These are phyloP conservation scores for Phytophthora fragariae DNA, from an alignment of 352 stramenopile species.

Conservation along the genomic window DNA sequence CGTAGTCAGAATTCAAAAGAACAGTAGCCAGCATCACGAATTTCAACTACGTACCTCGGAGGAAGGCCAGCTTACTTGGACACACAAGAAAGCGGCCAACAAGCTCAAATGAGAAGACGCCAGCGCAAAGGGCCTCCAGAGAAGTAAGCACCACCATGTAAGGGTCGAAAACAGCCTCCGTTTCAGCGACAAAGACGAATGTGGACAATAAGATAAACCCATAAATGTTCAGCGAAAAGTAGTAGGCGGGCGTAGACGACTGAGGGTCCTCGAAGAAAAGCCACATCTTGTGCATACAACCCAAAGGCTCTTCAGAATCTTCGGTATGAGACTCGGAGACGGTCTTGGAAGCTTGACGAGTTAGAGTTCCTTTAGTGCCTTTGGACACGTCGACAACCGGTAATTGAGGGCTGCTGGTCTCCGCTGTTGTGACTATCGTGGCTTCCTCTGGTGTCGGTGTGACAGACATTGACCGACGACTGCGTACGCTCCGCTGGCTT, in stretches of 20 bases:
- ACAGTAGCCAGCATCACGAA: background rate
- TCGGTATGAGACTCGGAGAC: slow-evolving; percentile 7
- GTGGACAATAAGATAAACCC: slow-evolving; percentile 74
- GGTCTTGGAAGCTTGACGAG: slow-evolving; percentile 23
- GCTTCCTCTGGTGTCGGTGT: slow-evolving; percentile 37
- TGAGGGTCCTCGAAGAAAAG: slow-evolving; percentile 77
- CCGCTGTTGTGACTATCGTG: background rate
- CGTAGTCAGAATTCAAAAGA: background rate
- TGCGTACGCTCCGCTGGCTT: slow-evolving; percentile 21
- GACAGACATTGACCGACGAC: slow-evolving; percentile 33
- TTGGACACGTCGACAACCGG: background rate
- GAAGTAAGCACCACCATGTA: slow-evolving; percentile 45
- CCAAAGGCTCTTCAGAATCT: slow-evolving; percentile 11
- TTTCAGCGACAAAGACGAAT: slow-evolving; percentile 74
- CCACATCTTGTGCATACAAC: slow-evolving; percentile 45
- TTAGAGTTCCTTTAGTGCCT: slow-evolving; percentile 5
- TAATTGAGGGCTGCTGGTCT: slow-evolving; percentile 1
- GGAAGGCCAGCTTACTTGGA: slow-evolving; percentile 58
- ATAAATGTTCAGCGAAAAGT: slow-evolving; percentile 69
- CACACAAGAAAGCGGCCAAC: slow-evolving; percentile 53
- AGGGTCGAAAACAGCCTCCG: slow-evolving; percentile 50
- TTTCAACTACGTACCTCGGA: slow-evolving; percentile 45
- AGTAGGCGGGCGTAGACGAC: slow-evolving; percentile 65
- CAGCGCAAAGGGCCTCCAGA: slow-evolving; percentile 60
- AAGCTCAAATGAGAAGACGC: slow-evolving; percentile 74